These are phyloP conservation scores for Cydonia oblonga DNA, from an alignment of 331 rosid species.

Conservation along the genomic window DNA sequence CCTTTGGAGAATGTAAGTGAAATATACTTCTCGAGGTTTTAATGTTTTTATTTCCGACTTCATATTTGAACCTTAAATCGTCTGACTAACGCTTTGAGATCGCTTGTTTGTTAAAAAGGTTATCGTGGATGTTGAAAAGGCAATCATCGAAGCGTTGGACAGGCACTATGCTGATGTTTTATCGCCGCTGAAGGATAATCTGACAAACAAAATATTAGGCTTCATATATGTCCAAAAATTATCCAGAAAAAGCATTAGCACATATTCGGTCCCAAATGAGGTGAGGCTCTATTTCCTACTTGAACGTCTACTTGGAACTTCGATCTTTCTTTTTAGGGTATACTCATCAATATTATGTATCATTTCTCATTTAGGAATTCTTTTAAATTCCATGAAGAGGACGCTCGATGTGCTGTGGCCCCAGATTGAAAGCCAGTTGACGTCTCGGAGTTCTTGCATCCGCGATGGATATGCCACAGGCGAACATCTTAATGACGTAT, in stretches of 20 bases:
- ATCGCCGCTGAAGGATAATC: constrained; percentile 20
- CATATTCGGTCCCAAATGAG: constrained; percentile 19
- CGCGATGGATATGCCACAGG: constrained; percentile 10
- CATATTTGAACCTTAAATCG: not conserved
- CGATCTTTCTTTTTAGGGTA: not conserved
- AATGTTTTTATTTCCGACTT: not conserved
- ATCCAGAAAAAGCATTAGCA: constrained; percentile 9
- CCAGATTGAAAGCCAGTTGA: constrained; percentile 14
- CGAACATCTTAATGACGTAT: too few relatives aligned
- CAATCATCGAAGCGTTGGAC: constrained; percentile 19
- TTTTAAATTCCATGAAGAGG: constrained; percentile 24
- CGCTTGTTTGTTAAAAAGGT: constrained; percentile 7
- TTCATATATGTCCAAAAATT: constrained; percentile 22
- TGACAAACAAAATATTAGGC: constrained; percentile 12
- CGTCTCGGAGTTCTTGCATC: constrained; percentile 11
- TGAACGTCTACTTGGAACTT: not conserved
- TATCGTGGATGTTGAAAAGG: constrained; percentile 26
- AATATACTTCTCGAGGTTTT: not conserved
- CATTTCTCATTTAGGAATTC: constrained; percentile 17
- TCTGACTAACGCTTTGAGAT: not conserved
- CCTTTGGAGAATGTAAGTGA: constrained; percentile 24
- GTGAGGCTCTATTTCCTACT: too few relatives aligned
- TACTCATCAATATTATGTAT: not conserved
- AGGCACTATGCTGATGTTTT: constrained; percentile 22
- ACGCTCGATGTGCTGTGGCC: constrained; percentile 21